phyloP scores from a whole-genome alignment of 2,329 filamentous ascomycete species.

The Microcyclospora pomicola region DNA sequence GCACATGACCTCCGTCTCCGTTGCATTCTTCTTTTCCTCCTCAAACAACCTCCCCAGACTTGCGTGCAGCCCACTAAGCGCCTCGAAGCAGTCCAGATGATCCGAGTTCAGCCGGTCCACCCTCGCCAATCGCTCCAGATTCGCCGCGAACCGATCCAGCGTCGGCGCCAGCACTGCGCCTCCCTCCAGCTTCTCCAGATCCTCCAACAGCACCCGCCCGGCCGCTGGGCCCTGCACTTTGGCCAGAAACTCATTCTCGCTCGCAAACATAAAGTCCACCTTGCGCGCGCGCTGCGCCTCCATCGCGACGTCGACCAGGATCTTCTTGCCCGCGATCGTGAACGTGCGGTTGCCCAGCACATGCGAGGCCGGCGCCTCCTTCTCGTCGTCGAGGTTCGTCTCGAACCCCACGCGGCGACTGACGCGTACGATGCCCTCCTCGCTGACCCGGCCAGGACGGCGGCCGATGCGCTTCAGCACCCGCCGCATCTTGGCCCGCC shows the following conservation, averaged over 20 bases:
- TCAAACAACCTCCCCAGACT: constrained; percentile 56
- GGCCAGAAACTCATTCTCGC: constrained; percentile 43
- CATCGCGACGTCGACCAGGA: constrained; percentile 22
- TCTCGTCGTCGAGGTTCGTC: constrained; percentile 23
- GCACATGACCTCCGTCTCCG: constrained; percentile 48
- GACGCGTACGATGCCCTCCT: constrained; percentile 59
- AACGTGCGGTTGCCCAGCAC: constrained; percentile 21
- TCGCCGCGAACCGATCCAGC: constrained; percentile 55
- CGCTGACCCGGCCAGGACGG: constrained; percentile 53
- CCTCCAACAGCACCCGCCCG: constrained; percentile 49
- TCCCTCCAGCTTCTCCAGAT: constrained; percentile 44
- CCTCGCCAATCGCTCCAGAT: constrained; percentile 54
- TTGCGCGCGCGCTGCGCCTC: constrained; percentile 28
- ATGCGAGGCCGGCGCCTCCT: constrained; percentile 6
- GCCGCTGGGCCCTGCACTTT: constrained; percentile 46
- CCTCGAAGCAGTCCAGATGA: constrained; percentile 62
- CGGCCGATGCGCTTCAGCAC: constrained; percentile 54
- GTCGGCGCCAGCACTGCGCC: constrained; percentile 54
- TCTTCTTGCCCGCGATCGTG: constrained; percentile 22
- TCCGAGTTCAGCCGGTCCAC: constrained; percentile 60
- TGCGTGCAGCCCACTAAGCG: constrained; percentile 57
- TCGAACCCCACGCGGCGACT: constrained; percentile 51
- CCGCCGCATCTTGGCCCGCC: constrained; percentile 39
- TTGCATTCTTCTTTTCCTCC: constrained; percentile 50
- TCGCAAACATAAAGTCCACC: constrained; percentile 50